Conservation (phyloP, 148 eudicot genomes). For the Pouteria glomerata region DNA sequence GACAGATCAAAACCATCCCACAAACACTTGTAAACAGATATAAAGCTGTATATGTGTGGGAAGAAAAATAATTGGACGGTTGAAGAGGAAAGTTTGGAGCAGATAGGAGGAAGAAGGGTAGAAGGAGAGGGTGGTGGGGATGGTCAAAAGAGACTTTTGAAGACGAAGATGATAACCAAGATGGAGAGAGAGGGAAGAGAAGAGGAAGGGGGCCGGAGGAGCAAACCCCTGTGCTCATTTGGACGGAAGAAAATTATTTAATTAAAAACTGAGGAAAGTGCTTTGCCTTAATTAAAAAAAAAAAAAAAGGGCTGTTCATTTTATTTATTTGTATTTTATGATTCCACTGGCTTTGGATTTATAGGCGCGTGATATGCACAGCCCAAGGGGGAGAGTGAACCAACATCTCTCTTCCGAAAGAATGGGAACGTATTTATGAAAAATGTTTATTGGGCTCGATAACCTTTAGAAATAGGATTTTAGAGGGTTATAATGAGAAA, state of each 20-base stretch:
- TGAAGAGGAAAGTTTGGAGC: constrained; percentile 22
- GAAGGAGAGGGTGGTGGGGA: constrained; percentile 14
- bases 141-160: constrained; percentile 21
- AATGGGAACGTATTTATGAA: too few relatives aligned
- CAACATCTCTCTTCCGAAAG: too few relatives aligned
- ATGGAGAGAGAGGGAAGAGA: background rate
- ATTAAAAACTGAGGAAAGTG: too few relatives aligned
- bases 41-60: background rate
- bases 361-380: background rate
- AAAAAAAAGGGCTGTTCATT: too few relatives aligned
- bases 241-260: background rate
- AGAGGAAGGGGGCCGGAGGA: background rate
- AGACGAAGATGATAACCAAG: background rate
- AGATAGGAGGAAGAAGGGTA: constrained; percentile 22
- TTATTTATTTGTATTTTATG: too few relatives aligned
- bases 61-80: background rate
- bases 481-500: too few relatives aligned
- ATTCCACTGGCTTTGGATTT: too few relatives aligned
- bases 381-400: too few relatives aligned
- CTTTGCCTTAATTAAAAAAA: too few relatives aligned
- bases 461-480: too few relatives aligned
- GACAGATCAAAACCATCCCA: constrained; percentile 3
- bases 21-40: background rate
- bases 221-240: background rate
- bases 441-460: too few relatives aligned